Evolutionary conservation across 805 yeast species (phyloP).

Genomic region (Ogataea wickerhamii): DNA sequence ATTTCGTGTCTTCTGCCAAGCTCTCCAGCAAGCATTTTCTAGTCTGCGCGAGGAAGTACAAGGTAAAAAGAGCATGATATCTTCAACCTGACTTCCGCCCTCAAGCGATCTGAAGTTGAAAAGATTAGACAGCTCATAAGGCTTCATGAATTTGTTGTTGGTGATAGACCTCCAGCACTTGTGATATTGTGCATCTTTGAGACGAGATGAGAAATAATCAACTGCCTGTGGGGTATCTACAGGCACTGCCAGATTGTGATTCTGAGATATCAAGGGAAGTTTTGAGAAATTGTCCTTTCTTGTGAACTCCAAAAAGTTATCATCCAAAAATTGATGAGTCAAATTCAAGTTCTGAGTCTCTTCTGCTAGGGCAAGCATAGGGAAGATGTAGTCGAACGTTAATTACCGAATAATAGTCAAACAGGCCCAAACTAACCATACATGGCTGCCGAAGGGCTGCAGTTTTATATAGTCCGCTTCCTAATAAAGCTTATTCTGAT

Average conservation of each 20-base stretch:
- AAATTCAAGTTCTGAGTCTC: constrained; percentile 14
- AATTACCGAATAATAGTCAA: too few species aligned
- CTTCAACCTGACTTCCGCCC: constrained; percentile 28
- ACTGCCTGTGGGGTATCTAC: constrained; percentile 30
- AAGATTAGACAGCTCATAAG: constrained; percentile 30
- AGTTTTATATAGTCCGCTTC: too few species aligned
- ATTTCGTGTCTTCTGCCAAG: constrained; percentile 83
- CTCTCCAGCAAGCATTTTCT: constrained; percentile 89
- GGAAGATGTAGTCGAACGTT: too few species aligned
- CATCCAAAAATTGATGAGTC: constrained; percentile 31
- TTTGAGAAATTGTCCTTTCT: constrained; percentile 21
- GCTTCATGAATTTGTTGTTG: constrained; percentile 34
- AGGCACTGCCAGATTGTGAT: constrained; percentile 6
- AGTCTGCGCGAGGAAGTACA: constrained; percentile 43
- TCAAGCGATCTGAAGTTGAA: constrained; percentile 22
- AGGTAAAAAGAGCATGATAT: constrained; percentile 32
- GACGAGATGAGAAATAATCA: constrained; percentile 39
- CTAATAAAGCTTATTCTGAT: too few species aligned
- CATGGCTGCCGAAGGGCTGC: too few species aligned
- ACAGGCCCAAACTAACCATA: too few species aligned
- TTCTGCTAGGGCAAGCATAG: neutral
- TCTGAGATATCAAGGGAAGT: constrained; percentile 24
- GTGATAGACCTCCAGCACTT: constrained; percentile 41
- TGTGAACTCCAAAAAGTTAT: constrained; percentile 24
- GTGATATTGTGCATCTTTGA: constrained; percentile 35